These are phyloP conservation scores for Gyrodon lividus DNA, from an alignment of 768 basidiomycete genomes.

Conservation along the genomic window DNA sequence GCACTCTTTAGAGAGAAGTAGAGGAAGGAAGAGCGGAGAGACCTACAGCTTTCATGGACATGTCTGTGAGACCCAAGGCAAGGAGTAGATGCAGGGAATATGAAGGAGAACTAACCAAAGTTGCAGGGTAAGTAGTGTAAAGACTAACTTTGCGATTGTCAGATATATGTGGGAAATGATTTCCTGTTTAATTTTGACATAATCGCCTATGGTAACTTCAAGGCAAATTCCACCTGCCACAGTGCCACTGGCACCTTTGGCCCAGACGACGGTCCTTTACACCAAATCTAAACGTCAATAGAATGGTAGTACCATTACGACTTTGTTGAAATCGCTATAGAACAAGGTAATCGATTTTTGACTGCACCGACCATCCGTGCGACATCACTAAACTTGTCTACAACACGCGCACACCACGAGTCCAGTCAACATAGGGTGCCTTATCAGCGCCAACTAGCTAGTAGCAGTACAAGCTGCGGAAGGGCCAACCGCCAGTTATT, in stretches of 20 bases:
- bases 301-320: neutral
- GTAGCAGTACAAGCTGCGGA: conserved; percentile 8
- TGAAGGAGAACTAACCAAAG: neutral
- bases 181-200: conserved; percentile 6
- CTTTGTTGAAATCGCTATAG: neutral
- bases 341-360: neutral
- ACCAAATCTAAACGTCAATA: neutral
- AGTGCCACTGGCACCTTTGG: neutral
- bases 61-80: conserved; percentile 25
- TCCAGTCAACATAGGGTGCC: conserved; percentile 8
- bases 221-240: too few species aligned
- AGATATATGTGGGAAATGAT: conserved; percentile 1
- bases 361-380: neutral
- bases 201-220: too few species aligned
- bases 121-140: neutral
- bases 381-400: conserved; percentile 1
- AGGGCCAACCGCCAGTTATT: conserved; percentile 2
- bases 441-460: conserved; percentile 5
- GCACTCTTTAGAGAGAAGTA: neutral
- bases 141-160: too few species aligned
- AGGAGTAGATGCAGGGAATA: conserved; percentile 3
- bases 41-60: conserved; percentile 79
- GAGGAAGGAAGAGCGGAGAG: neutral
- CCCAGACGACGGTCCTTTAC: too few species aligned
- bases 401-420: conserved; percentile 23